Conservation (phyloP, 768 basidiomycete genomes). For the Calocera cornea region DNA sequence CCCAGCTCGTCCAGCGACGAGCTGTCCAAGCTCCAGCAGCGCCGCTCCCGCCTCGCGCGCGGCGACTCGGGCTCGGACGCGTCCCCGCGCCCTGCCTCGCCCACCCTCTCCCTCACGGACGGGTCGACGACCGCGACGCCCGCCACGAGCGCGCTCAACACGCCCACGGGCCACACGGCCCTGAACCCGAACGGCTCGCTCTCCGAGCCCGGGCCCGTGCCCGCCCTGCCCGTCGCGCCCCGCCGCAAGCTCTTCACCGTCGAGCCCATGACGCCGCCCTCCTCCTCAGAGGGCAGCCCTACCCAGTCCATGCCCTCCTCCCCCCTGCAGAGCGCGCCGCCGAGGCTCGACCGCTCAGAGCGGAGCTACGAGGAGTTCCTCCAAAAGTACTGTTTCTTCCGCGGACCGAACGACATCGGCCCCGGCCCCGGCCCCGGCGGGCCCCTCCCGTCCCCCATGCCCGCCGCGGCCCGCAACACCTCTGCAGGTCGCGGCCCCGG, state of each 20-base stretch:
- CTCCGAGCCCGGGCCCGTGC: too few relatives aligned
- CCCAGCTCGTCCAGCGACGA: constrained; percentile 1
- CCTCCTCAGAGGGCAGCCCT: not conserved
- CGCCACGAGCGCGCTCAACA: not conserved
- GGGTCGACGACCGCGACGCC: not conserved
- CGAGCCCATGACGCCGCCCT: not conserved
- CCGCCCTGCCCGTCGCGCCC: not conserved
- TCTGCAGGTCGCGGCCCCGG: not conserved
- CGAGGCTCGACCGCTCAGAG: not conserved
- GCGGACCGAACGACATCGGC: not conserved
- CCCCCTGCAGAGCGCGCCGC: not conserved
- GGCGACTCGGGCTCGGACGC: not conserved
- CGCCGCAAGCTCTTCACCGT: not conserved
- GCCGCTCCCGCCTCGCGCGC: not conserved
- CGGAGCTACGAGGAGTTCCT: not conserved
- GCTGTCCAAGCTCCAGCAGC: not conserved
- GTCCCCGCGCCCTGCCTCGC: not conserved
- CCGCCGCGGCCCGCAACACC: not conserved
- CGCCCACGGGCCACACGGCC: not conserved
- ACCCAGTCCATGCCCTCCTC: not conserved
- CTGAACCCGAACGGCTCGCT: too few relatives aligned
- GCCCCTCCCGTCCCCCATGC: not conserved
- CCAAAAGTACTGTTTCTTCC: not conserved
- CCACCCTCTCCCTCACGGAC: not conserved
- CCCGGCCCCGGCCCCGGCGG: not conserved